Evolutionary conservation across 768 basidiomycete species (phyloP).

Genomic region (Suillus luteus): DNA sequence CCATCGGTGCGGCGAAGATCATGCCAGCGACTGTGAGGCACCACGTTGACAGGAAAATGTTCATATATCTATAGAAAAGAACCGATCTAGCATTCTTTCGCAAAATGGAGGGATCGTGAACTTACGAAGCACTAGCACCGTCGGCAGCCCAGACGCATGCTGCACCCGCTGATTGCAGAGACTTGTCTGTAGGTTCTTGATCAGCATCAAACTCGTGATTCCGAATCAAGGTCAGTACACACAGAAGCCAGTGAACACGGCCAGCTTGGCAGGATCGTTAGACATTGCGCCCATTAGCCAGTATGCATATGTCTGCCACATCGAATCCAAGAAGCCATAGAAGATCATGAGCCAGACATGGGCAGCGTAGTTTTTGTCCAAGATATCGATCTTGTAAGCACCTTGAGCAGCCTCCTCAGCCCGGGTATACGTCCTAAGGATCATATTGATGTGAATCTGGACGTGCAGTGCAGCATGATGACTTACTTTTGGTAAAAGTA

Average conservation of each 20-base stretch:
- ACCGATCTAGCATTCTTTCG: not conserved
- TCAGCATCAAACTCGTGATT: constrained; percentile 6
- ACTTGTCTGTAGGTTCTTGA: constrained; percentile 52
- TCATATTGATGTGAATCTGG: not conserved
- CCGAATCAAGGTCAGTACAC: constrained; percentile 31
- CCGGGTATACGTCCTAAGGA: constrained; percentile 59
- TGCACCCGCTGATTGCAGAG: constrained; percentile 72
- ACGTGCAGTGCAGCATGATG: not conserved
- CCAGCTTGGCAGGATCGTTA: constrained; percentile 77
- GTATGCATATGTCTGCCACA: constrained; percentile 85
- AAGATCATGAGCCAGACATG: constrained; percentile 68
- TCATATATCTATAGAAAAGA: constrained; percentile 51
- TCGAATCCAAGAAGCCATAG: constrained; percentile 77
- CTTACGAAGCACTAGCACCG: constrained; percentile 62
- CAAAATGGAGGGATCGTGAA: constrained; percentile 11
- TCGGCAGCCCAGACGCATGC: constrained; percentile 76
- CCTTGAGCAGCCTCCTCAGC: constrained; percentile 37
- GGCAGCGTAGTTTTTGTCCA: constrained; percentile 53
- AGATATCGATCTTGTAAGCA: constrained; percentile 55
- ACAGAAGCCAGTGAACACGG: constrained; percentile 85
- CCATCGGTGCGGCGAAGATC: constrained; percentile 71
- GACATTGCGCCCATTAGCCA: constrained; percentile 90
- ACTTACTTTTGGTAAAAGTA: constrained; percentile 75
- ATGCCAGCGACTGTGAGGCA: constrained; percentile 65
- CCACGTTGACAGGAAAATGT: constrained; percentile 77